A percentile compares a stretch with the other conserved stretches of the same genome.
phyloP scores from a whole-genome alignment of 371 early-diverging fungal genomes.

The Lichtheimia ramosa region DNA sequence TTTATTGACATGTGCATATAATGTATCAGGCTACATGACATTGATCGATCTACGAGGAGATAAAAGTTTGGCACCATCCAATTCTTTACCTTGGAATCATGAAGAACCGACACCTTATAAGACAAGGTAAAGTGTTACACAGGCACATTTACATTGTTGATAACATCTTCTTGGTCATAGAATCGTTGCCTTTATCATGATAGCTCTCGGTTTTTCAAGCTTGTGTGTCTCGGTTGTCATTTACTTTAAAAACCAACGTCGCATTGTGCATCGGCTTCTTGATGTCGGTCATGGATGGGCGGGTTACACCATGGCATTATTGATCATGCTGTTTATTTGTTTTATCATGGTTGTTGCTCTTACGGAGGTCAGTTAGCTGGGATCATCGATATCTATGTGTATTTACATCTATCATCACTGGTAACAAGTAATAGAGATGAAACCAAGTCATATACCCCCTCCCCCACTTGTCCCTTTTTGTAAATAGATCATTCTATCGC shows the following conservation, averaged over 20 bases:
- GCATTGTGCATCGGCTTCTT: constrained; percentile 28
- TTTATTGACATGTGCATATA: background rate
- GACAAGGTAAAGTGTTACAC: background rate
- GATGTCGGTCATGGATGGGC: constrained; percentile 44
- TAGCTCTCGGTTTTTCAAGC: constrained; percentile 35
- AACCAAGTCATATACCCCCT: too few relatives aligned
- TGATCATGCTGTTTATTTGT: constrained; percentile 37
- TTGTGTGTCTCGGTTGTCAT: constrained; percentile 24
- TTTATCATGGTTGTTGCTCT: constrained; percentile 42
- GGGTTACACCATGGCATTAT: constrained; percentile 32
- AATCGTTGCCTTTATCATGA: constrained; percentile 34
- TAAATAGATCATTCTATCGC: too few relatives aligned
- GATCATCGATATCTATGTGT: background rate
- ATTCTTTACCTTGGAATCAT: constrained; percentile 37
- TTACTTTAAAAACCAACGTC: constrained; percentile 41
- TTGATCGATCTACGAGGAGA: constrained; percentile 29
- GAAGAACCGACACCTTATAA: constrained; percentile 17
- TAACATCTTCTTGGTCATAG: background rate
- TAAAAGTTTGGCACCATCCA: constrained; percentile 38
- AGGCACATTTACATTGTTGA: too few relatives aligned
- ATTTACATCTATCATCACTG: too few relatives aligned
- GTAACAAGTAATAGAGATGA: too few relatives aligned
- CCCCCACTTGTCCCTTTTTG: too few relatives aligned
- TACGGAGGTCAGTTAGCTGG: constrained; percentile 14
- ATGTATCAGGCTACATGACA: constrained; percentile 37